Conservation (phyloP, 2,329 filamentous ascomycete genomes). For the Westerdykella sp. region DNA sequence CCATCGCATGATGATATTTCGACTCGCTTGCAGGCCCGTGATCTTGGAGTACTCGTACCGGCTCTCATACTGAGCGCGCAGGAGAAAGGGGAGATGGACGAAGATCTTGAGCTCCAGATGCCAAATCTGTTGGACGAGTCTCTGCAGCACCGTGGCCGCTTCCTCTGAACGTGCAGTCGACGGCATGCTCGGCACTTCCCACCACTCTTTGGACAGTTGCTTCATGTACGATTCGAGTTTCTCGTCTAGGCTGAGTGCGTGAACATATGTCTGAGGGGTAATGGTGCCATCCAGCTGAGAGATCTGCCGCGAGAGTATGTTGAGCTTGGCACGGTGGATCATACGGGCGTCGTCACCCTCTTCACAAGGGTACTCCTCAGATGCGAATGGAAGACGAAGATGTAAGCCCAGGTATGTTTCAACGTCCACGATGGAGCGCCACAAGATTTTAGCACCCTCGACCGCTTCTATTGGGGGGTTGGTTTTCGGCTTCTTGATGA, state of each 20-base stretch:
- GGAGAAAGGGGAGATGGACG: constrained; percentile 30
- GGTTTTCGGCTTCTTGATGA: constrained; percentile 17
- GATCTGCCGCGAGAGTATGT: constrained; percentile 18
- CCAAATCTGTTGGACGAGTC: constrained; percentile 31
- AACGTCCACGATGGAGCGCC: constrained; percentile 26
- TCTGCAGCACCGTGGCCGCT: constrained; percentile 21
- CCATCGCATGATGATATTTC: constrained; percentile 33
- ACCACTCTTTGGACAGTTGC: constrained; percentile 28
- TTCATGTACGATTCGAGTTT: constrained; percentile 26
- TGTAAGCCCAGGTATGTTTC: constrained; percentile 31
- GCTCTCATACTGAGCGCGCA: constrained; percentile 25
- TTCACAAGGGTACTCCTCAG: constrained; percentile 26
- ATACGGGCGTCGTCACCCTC: constrained; percentile 14
- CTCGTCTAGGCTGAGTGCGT: constrained; percentile 29
- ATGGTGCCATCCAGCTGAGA: constrained; percentile 26
- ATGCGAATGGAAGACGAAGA: constrained; percentile 30
- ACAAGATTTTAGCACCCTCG: constrained; percentile 23
- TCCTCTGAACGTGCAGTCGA: constrained; percentile 27
- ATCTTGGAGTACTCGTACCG: constrained; percentile 33
- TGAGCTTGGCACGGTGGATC: constrained; percentile 21
- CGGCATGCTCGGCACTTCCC: constrained; percentile 33
- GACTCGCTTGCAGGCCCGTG: constrained; percentile 30
- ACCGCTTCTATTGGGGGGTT: constrained; percentile 21
- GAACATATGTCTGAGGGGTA: constrained; percentile 27
- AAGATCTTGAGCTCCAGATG: constrained; percentile 34